A percentile compares a stretch with the other conserved stretches of the same genome.
Evolutionary conservation across 176 grass and related monocot genomes (phyloP).

Genomic region (Hordeum marinum): DNA sequence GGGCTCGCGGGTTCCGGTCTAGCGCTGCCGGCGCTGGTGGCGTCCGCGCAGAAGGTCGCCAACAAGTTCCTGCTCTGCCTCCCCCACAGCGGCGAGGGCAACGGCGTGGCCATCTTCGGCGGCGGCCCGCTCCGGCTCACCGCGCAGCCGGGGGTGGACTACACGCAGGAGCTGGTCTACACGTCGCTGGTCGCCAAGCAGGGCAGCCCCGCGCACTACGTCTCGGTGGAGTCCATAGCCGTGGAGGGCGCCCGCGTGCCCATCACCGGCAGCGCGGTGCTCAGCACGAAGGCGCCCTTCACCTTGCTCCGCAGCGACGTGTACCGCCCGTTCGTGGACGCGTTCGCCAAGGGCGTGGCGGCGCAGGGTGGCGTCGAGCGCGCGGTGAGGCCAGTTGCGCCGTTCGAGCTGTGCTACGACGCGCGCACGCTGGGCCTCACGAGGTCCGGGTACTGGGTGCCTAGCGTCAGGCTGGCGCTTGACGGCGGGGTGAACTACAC

Average conservation of each 20-base stretch:
- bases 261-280: constrained; percentile 19
- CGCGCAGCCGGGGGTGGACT: neutral
- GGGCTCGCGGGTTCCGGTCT: constrained; percentile 23
- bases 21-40: constrained; percentile 35
- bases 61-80: constrained; percentile 46
- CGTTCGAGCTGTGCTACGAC: constrained; percentile 54
- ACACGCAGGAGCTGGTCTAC: neutral
- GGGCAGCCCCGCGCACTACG: constrained; percentile 1
- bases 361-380: too few relatives aligned
- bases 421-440: constrained; percentile 6
- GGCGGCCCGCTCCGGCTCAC: neutral
- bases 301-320: constrained; percentile 38
- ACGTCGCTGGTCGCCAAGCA: neutral
- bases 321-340: constrained; percentile 35
- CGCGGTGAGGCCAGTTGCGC: neutral
- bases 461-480: constrained; percentile 35
- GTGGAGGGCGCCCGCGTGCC: neutral
- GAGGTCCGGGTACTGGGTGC: constrained; percentile 37
- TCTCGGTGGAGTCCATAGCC: neutral
- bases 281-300: constrained; percentile 29
- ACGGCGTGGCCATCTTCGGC: constrained; percentile 39
- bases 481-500: constrained; percentile 31
- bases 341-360: neutral
- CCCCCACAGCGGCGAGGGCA: neutral
- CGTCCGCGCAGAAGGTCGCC: neutral